These are phyloP conservation scores for Scutellaria galericulata DNA, from an alignment of 257 asterid genomes.

Conservation along the genomic window DNA sequence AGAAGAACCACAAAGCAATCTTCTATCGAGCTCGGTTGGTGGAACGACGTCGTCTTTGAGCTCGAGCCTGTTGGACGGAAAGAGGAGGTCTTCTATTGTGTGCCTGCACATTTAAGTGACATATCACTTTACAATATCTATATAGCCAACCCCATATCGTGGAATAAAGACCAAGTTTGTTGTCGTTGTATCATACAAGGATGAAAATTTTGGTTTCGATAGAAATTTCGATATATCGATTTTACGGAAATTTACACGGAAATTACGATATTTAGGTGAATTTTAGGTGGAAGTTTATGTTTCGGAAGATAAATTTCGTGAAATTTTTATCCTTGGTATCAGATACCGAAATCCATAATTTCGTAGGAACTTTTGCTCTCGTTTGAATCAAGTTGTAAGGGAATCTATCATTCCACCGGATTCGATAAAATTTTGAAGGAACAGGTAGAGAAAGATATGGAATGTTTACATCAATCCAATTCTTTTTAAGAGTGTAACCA, in stretches of 20 bases:
- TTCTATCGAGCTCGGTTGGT: conserved; percentile 50
- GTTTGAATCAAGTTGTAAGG: neutral
- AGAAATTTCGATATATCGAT: too few species aligned
- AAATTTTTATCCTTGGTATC: neutral
- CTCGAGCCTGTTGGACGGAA: conserved; percentile 62
- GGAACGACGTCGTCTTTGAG: conserved; percentile 56
- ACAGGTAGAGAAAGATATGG: neutral
- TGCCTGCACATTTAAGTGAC: conserved; percentile 50
- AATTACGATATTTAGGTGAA: too few species aligned
- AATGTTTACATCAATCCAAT: neutral
- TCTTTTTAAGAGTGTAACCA: neutral
- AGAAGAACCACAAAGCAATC: neutral
- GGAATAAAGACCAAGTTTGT: neutral
- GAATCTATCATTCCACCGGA: neutral
- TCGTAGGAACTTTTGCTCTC: neutral
- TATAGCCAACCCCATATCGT: neutral
- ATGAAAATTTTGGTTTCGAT: too few species aligned
- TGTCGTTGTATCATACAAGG: conserved; percentile 6
- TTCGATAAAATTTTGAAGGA: conserved; percentile 6
- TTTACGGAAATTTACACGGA: too few species aligned
- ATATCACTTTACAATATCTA: neutral
- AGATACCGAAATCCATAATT: neutral
- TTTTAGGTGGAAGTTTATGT: too few species aligned
- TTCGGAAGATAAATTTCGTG: too few species aligned
- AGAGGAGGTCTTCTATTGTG: conserved; percentile 82